Conservation (phyloP, 2,329 filamentous ascomycete genomes). For the Alternaria arborescens region DNA sequence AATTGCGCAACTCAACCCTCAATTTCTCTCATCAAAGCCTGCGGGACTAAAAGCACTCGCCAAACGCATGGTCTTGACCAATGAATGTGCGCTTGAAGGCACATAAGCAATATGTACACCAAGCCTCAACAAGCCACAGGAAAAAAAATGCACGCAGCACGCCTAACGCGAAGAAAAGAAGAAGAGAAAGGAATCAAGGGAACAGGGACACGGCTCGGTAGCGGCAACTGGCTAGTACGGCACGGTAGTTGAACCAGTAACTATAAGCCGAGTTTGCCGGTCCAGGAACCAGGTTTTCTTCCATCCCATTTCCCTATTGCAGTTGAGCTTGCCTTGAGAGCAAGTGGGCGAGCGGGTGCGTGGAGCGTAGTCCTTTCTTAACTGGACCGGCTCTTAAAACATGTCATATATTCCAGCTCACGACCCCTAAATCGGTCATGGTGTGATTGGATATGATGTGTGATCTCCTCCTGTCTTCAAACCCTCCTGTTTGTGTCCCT, state of each 20-base stretch:
- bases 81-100: background rate
- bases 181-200: background rate
- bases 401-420: background rate
- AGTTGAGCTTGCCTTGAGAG: background rate
- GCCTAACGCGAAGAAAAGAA: background rate
- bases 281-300: background rate
- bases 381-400: background rate
- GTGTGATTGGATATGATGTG: background rate
- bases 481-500: background rate
- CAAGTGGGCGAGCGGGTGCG: background rate
- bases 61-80: background rate
- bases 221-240: background rate
- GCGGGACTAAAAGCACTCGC: background rate
- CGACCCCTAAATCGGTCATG: background rate
- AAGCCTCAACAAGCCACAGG: background rate
- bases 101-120: background rate
- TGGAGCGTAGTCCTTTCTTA: background rate
- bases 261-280: background rate
- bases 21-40: background rate
- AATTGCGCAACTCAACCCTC: background rate
- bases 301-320: background rate
- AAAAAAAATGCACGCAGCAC: background rate
- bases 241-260: background rate
- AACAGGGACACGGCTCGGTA: constrained; percentile 1
- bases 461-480: background rate